Evolutionary conservation across 108 stramenopile genomes (phyloP).

Genomic region (Epipyxis sp.): DNA sequence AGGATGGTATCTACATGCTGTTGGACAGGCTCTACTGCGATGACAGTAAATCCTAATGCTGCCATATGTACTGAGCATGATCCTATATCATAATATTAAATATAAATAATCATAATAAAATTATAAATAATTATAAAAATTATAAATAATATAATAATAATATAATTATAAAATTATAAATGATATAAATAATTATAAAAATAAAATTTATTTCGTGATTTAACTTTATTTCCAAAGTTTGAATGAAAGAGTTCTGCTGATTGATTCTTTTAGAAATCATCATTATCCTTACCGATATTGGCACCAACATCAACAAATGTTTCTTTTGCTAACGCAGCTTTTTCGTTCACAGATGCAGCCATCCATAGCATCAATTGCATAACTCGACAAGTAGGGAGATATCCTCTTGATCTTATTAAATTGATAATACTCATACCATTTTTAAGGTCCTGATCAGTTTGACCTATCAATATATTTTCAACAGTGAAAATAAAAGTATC

Average conservation of each 20-base stretch:
- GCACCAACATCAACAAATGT: not conserved
- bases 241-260: too few species aligned
- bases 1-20: constrained; percentile 17
- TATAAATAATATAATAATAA: too few species aligned
- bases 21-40: constrained; percentile 1
- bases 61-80: constrained; percentile 17
- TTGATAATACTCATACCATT: constrained; percentile 26
- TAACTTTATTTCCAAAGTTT: too few species aligned
- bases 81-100: not conserved
- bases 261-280: too few species aligned
- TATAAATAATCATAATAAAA: too few species aligned
- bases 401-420: constrained; percentile 2
- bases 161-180: too few species aligned
- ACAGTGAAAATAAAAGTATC: too few species aligned
- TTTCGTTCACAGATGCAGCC: not conserved
- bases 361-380: constrained; percentile 8
- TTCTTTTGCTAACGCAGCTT: not conserved
- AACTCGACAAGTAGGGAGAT: not conserved
- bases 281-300: not conserved
- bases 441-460: constrained; percentile 4
- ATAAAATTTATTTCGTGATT: too few species aligned
- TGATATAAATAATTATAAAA: too few species aligned
- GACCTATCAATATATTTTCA: too few species aligned
- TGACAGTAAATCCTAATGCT: not conserved
- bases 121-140: too few species aligned